phyloP scores from a whole-genome alignment of 2,329 filamentous ascomycete genomes.

The Ceratocystis destructans region DNA sequence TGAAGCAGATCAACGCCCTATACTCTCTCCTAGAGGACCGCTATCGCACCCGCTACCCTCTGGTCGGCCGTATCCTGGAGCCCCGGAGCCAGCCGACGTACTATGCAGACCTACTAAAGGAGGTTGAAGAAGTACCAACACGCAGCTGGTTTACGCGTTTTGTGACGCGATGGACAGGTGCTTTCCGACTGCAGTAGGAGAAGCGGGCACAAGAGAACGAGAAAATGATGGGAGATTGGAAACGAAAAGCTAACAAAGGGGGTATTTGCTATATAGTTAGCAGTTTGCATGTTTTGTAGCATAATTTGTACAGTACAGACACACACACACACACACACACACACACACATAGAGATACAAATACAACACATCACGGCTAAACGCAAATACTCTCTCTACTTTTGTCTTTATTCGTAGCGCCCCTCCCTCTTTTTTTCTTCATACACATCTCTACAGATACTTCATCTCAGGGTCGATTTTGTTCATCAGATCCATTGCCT shows the following conservation, averaged over 20 bases:
- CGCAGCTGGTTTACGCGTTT: conserved; percentile 40
- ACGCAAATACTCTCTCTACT: neutral
- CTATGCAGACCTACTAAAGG: conserved; percentile 45
- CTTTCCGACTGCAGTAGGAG: conserved; percentile 42
- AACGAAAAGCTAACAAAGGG: neutral
- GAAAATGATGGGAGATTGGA: neutral
- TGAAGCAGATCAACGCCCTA: conserved; percentile 42
- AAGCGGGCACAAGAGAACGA: neutral
- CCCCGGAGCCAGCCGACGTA: conserved; percentile 52
- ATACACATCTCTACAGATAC: conserved; percentile 48
- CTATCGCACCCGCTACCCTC: conserved; percentile 32
- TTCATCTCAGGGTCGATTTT: conserved; percentile 65
- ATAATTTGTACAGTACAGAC: conserved; percentile 11
- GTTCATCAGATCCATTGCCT: conserved; percentile 81
- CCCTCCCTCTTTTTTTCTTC: neutral
- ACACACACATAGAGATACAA: neutral
- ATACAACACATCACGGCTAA: too few species aligned
- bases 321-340: neutral
- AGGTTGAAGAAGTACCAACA: conserved; percentile 49
- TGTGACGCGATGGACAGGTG: conserved; percentile 42
- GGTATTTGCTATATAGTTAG: neutral
- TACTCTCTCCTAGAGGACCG: conserved; percentile 46
- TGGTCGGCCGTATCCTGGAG: conserved; percentile 30
- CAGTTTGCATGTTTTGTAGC: neutral
- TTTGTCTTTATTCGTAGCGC: neutral